A percentile compares a stretch with the other conserved stretches of the same genome.
phyloP scores from a whole-genome alignment of 2,329 filamentous ascomycete species.

The Huntiella savannae region DNA sequence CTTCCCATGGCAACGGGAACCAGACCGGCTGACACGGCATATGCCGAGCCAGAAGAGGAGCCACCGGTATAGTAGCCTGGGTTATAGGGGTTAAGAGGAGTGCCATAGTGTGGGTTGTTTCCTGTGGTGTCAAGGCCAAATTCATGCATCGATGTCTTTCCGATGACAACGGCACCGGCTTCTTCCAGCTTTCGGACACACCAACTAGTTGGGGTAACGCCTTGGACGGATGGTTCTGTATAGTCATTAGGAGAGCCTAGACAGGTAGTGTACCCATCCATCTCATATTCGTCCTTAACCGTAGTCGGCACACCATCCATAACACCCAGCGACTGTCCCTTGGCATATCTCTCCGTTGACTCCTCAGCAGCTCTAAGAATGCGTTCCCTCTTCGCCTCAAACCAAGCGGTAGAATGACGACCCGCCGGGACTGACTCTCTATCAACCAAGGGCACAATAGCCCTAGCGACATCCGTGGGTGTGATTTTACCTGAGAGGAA shows the following conservation, averaged over 20 bases:
- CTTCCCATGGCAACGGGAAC: conserved; percentile 53
- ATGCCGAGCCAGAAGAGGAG: conserved; percentile 55
- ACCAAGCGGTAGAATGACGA: conserved; percentile 25
- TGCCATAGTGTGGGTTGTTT: conserved; percentile 54
- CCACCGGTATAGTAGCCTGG: conserved; percentile 55
- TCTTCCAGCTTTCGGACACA: conserved; percentile 51
- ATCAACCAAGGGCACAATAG: conserved; percentile 27
- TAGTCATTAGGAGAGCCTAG: conserved; percentile 45
- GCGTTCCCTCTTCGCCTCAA: conserved; percentile 23
- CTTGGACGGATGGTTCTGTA: conserved; percentile 24
- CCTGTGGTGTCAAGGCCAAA: conserved; percentile 57
- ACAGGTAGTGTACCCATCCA: conserved; percentile 52
- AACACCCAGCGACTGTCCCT: conserved; percentile 37
- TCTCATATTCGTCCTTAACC: conserved; percentile 58
- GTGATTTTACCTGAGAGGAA: conserved; percentile 27
- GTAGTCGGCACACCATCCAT: conserved; percentile 57
- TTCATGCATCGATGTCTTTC: conserved; percentile 62
- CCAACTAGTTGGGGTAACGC: conserved; percentile 37
- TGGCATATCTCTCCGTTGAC: conserved; percentile 28
- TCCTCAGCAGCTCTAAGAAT: conserved; percentile 25
- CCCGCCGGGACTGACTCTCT: conserved; percentile 21
- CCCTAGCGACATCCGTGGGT: conserved; percentile 25
- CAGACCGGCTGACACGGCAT: conserved; percentile 49
- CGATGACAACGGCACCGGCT: conserved; percentile 50
- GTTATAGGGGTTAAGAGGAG: conserved; percentile 60